Percentiles rank a stretch among this genome's conserved stretches.
These are phyloP conservation scores for Tetradesmus lagerheimii DNA, from an alignment of 139 green algal species.

Conservation along the genomic window DNA sequence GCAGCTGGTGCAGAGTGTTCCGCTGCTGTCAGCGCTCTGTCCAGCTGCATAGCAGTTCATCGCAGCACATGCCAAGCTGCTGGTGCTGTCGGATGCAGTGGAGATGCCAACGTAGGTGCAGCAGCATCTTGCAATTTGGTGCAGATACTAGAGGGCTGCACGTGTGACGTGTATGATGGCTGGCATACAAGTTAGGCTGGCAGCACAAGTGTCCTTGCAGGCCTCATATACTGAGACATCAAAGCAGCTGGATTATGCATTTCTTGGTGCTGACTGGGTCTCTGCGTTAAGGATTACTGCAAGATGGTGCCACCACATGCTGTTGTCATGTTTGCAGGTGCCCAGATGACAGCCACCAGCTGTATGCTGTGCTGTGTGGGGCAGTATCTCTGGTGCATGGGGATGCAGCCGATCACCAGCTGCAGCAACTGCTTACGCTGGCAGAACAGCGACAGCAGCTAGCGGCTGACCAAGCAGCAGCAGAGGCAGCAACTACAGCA, in stretches of 20 bases:
- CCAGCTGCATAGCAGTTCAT: conserved; percentile 6
- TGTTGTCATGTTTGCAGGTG: not conserved
- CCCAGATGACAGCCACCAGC: not conserved
- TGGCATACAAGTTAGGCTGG: too few relatives aligned
- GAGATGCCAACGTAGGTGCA: conserved; percentile 30
- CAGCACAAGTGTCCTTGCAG: too few relatives aligned
- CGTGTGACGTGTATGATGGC: too few relatives aligned
- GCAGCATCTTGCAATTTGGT: not conserved
- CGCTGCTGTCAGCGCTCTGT: not conserved
- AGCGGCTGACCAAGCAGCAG: not conserved
- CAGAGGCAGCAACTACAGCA: not conserved
- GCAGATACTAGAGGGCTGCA: not conserved
- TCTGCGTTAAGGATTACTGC: too few relatives aligned
- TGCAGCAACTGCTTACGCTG: conserved; percentile 31
- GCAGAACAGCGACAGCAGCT: not conserved
- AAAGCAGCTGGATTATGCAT: too few relatives aligned
- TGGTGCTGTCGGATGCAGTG: not conserved
- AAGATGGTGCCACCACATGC: not conserved
- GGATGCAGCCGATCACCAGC: not conserved
- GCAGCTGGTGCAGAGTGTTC: conserved; percentile 26
- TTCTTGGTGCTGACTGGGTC: too few relatives aligned
- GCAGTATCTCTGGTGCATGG: not conserved
- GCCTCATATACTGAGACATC: not conserved
- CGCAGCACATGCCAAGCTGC: conserved; percentile 1
- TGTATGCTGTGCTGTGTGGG: conserved; percentile 29